Evolutionary conservation across 768 basidiomycete genomes (phyloP).

Genomic region (Tricholomella constricta): DNA sequence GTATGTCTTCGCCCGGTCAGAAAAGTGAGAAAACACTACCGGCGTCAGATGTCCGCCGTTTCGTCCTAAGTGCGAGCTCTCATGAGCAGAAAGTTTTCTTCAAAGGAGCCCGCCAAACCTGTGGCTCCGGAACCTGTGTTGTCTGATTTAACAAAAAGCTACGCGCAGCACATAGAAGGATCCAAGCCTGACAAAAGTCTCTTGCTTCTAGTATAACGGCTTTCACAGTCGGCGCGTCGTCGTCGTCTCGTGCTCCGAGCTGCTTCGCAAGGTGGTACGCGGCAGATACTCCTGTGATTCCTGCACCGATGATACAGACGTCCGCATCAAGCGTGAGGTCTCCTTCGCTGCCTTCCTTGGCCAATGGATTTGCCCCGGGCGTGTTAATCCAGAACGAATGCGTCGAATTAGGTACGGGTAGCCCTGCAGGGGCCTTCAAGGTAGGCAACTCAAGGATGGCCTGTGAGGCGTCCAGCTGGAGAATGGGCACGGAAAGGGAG

Average conservation of each 20-base stretch:
- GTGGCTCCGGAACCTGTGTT: constrained; percentile 72
- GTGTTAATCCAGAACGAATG: constrained; percentile 73
- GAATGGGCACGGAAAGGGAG: constrained; percentile 3
- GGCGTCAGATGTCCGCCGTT: constrained; percentile 80
- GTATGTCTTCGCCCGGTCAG: constrained; percentile 33
- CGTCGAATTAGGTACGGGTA: constrained; percentile 66
- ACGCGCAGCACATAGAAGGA: not conserved
- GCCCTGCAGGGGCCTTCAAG: constrained; percentile 8
- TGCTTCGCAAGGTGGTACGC: constrained; percentile 68
- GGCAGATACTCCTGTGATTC: constrained; percentile 74
- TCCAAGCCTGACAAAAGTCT: constrained; percentile 71
- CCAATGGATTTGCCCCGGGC: constrained; percentile 66
- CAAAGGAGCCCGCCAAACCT: constrained; percentile 40
- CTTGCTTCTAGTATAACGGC: constrained; percentile 80
- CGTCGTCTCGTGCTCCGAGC: constrained; percentile 18
- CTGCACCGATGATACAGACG: constrained; percentile 78
- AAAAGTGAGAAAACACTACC: constrained; percentile 47
- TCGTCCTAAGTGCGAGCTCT: constrained; percentile 46
- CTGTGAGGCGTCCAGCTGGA: constrained; percentile 6
- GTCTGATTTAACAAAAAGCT: constrained; percentile 1
- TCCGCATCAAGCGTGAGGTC: constrained; percentile 62
- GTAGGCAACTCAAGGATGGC: constrained; percentile 11
- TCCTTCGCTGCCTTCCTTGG: constrained; percentile 64
- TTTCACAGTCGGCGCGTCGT: constrained; percentile 32
- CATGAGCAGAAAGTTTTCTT: not conserved